These are phyloP conservation scores for Thecaphora thlaspeos DNA, from an alignment of 1,284 basidiomycete genomes.

Conservation along the genomic window DNA sequence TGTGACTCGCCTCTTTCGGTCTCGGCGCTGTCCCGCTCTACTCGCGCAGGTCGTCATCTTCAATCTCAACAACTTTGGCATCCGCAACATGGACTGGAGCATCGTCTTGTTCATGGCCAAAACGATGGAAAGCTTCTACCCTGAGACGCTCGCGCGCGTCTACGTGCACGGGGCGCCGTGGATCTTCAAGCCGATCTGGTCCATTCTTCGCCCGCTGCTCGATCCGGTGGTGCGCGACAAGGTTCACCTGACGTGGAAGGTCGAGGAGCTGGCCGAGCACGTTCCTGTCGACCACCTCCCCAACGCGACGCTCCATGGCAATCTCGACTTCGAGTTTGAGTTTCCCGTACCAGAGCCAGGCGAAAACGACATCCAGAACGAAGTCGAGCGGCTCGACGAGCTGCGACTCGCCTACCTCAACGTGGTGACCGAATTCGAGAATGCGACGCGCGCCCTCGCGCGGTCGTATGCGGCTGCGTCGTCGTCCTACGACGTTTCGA, in stretches of 20 bases:
- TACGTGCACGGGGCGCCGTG: slow-evolving; percentile 52
- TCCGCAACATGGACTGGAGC: slow-evolving; percentile 53
- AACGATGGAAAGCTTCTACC: slow-evolving; percentile 51
- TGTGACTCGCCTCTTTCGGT: too few relatives aligned
- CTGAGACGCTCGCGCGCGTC: slow-evolving; percentile 45
- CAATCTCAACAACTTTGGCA: slow-evolving; percentile 51
- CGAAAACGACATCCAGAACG: slow-evolving; percentile 44
- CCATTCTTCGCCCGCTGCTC: slow-evolving; percentile 45
- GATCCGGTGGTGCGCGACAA: slow-evolving; percentile 54
- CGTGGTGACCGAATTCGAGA: slow-evolving; percentile 40
- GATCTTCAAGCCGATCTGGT: slow-evolving; percentile 55
- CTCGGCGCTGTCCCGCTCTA: too few relatives aligned
- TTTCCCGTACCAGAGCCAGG: slow-evolving; percentile 31
- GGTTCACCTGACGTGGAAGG: slow-evolving; percentile 42
- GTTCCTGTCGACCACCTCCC: slow-evolving; percentile 41
- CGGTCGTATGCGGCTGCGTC: slow-evolving; percentile 20
- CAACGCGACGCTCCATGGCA: slow-evolving; percentile 34
- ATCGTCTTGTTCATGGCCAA: slow-evolving; percentile 55
- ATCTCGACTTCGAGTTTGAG: slow-evolving; percentile 39
- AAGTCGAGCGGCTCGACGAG: slow-evolving; percentile 17
- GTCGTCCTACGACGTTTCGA: slow-evolving; percentile 5
- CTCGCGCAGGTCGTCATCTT: slow-evolving; percentile 54
- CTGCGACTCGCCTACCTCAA: slow-evolving; percentile 20
- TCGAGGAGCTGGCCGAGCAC: slow-evolving; percentile 41
- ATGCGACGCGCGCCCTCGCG: slow-evolving; percentile 35